Evolutionary conservation across 2,329 filamentous ascomycete genomes (phyloP), one percentile per base, ranked within the genome.

Genomic region (Botrytis sinoallii): DNA sequence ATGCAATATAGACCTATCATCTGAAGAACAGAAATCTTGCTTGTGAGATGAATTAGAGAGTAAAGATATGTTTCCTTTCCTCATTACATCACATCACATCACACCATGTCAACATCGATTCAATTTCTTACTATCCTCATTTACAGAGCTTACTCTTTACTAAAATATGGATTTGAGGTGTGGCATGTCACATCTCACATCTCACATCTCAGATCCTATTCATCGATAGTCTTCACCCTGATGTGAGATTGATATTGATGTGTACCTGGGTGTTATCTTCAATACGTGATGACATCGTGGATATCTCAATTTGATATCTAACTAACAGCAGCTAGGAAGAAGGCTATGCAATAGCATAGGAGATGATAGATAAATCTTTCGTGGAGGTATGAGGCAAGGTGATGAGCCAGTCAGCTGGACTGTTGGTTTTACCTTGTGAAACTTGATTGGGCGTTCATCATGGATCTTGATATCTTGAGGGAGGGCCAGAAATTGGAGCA

Each of bases 11-110:
- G 9, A 48, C 4, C 5, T 25, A 25, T 12, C 20, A 25, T 4
- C 12, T 25, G 22, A 12, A 22, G 0, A 1, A 25, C 5, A 4
- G 0, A 4, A 25, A 25, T 48, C 46, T 0, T 52, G 8, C 46
- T 52, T 52, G 22, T 22, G 25, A 12, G 4, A 55, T 12, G 3
- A 1, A 25, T 10, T 14, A 6, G 4, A 3, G 0, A 2, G 48
- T 14, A 3, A 1, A 55, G 25, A n/a, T 3, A 3, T 29, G 25
- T n/a, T n/a, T 16, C 48, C 52, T 55, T 55, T 1, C 5, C 12
- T 55, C 52, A n/a, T 29, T 4, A 55, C 9, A n/a, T 55, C 46
- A 4, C 5, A n/a, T 29, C 10, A 55, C 4, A n/a, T 55, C 46
- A 4, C 12, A 14, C n/a, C 1, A 52, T 2, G 14, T 52, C 46